These are phyloP conservation scores for Kokia cookei DNA, from an alignment of 441 rosid species.

Conservation along the genomic window DNA sequence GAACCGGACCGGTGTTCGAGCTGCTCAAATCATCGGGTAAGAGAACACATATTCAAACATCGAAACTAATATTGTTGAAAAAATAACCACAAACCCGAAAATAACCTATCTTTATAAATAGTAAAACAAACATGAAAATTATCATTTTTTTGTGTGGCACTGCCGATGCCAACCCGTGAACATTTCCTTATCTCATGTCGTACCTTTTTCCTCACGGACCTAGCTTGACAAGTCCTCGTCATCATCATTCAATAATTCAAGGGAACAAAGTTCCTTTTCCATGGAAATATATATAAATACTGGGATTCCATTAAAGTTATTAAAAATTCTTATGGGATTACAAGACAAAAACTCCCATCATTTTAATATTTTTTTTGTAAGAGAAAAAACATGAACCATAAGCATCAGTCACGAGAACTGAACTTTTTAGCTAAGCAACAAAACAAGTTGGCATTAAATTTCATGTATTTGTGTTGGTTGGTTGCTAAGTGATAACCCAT, in stretches of 20 bases:
- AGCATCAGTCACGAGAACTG: background rate
- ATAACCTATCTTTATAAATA: too few relatives aligned
- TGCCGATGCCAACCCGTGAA: slow-evolving; percentile 5
- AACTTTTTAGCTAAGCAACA: background rate
- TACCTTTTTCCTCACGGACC: background rate
- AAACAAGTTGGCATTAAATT: background rate
- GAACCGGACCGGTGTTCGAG: too few relatives aligned
- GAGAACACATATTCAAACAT: too few relatives aligned
- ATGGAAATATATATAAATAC: background rate
- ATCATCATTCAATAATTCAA: background rate
- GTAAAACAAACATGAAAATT: too few relatives aligned
- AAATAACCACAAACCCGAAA: too few relatives aligned
- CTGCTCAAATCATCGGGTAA: too few relatives aligned
- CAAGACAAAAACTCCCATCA: background rate
- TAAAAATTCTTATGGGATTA: background rate
- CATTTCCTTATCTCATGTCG: background rate
- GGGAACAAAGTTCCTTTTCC: background rate
- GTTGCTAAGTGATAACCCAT: background rate
- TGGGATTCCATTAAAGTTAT: background rate
- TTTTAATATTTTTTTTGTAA: background rate
- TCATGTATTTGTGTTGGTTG: background rate
- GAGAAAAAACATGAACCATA: slow-evolving; percentile 1
- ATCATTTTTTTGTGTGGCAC: background rate
- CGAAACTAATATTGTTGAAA: too few relatives aligned
- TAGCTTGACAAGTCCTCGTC: background rate